phyloP scores from a whole-genome alignment of 495 filamentous ascomycete genomes.

The Viridothelium virens region DNA sequence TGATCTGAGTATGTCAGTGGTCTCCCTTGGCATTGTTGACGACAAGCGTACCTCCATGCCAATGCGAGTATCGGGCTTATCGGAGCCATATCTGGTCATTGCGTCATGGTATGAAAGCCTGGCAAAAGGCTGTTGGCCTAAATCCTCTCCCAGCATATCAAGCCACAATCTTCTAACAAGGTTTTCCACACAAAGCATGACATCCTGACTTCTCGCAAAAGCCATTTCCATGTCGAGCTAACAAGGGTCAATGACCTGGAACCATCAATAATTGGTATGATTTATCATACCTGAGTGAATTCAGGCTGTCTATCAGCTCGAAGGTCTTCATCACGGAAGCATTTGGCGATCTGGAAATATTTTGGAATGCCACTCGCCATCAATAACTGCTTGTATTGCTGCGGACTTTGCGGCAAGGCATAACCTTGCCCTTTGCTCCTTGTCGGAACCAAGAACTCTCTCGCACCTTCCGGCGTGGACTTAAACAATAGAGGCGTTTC shows the following conservation, averaged over 20 bases:
- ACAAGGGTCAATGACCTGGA: not conserved
- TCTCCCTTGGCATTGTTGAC: slow-evolving; percentile 21
- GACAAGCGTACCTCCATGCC: slow-evolving; percentile 42
- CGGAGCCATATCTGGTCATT: slow-evolving; percentile 74
- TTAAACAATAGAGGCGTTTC: slow-evolving; percentile 95
- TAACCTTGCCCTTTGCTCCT: slow-evolving; percentile 67
- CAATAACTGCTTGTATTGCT: slow-evolving; percentile 97
- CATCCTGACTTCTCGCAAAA: slow-evolving; percentile 64
- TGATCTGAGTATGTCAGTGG: slow-evolving; percentile 44
- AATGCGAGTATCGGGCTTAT: slow-evolving; percentile 82
- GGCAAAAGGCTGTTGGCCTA: slow-evolving; percentile 41
- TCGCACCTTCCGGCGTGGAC: slow-evolving; percentile 90
- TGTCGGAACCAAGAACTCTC: slow-evolving; percentile 93
- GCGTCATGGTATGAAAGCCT: slow-evolving; percentile 65
- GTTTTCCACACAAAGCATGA: slow-evolving; percentile 61
- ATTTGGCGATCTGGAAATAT: slow-evolving; percentile 90
- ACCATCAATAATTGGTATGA: not conserved
- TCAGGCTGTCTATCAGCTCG: slow-evolving; percentile 92
- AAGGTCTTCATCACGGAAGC: slow-evolving; percentile 92
- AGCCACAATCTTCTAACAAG: slow-evolving; percentile 55
- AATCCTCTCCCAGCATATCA: slow-evolving; percentile 27
- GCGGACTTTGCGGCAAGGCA: slow-evolving; percentile 89
- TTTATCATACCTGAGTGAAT: slow-evolving; percentile 70
- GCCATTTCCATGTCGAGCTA: slow-evolving; percentile 90
- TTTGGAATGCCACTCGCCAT: slow-evolving; percentile 78